phyloP scores from a whole-genome alignment of 148 eudicot genomes.

The Rhododendron vialii region DNA sequence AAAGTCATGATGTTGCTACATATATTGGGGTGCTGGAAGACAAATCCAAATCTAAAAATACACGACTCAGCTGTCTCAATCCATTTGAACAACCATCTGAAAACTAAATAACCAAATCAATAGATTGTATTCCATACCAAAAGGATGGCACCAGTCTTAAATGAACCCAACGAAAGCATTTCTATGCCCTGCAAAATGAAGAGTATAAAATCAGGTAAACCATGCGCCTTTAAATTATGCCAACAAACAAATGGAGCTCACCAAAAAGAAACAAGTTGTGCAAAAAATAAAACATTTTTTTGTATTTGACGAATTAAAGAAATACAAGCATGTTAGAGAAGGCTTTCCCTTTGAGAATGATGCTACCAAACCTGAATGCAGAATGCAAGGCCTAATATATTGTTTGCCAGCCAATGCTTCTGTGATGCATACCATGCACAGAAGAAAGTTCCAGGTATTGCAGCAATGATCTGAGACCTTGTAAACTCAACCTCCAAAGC shows the following conservation, averaged over 20 bases:
- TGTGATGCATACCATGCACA: conserved; percentile 93
- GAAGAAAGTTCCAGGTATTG: conserved; percentile 85
- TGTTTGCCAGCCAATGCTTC: conserved; percentile 99
- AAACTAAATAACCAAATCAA: conserved; percentile 31
- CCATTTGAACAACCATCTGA: not conserved
- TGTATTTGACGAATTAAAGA: not conserved
- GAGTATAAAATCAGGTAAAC: not conserved
- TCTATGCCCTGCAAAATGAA: conserved; percentile 75
- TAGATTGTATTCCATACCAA: not conserved
- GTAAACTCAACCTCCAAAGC: conserved; percentile 95
- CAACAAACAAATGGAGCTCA: not conserved
- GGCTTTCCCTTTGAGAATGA: not conserved
- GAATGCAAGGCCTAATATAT: conserved; percentile 83
- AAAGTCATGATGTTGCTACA: not conserved
- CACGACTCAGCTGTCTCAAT: not conserved
- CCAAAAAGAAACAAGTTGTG: not conserved
- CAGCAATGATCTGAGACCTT: conserved; percentile 83
- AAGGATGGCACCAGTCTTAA: conserved; percentile 95
- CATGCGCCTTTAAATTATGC: not conserved
- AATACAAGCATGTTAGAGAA: not conserved
- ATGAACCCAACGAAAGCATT: conserved; percentile 98
- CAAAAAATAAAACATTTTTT: not conserved
- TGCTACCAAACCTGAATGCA: conserved; percentile 73
- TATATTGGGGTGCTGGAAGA: not conserved
- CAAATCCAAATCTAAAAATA: not conserved